Conservation (phyloP, 371 early-diverging fungal species). For the Zopfochytrium polystomum region DNA sequence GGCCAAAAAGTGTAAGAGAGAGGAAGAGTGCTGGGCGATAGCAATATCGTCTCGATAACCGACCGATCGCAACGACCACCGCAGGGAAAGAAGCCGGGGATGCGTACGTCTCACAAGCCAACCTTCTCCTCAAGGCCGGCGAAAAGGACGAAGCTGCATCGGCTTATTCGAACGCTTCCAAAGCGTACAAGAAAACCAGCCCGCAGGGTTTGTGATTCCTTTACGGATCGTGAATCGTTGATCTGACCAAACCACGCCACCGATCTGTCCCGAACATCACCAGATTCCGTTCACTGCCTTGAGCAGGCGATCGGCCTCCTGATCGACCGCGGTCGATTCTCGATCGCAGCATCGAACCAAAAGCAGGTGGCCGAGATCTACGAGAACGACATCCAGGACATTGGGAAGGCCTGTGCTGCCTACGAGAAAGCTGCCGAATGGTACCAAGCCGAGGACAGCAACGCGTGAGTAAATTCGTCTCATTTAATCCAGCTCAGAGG, state of each 20-base stretch:
- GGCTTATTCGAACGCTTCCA: constrained; percentile 80
- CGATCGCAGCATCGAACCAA: constrained; percentile 85
- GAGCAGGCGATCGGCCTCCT: constrained; percentile 73
- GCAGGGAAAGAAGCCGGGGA: constrained; percentile 91
- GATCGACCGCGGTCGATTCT: constrained; percentile 81
- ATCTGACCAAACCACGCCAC: background rate
- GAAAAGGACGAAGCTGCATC: constrained; percentile 84
- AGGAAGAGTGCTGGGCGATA: background rate
- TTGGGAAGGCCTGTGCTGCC: constrained; percentile 75
- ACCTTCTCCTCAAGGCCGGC: constrained; percentile 58
- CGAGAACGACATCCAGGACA: constrained; percentile 80
- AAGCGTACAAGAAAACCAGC: constrained; percentile 76
- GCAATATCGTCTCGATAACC: background rate
- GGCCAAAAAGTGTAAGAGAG: constrained; percentile 71
- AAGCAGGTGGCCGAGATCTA: constrained; percentile 92
- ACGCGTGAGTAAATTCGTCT: constrained; percentile 59
- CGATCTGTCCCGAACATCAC: background rate
- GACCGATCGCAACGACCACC: background rate
- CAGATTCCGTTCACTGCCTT: constrained; percentile 73
- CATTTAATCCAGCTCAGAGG: background rate
- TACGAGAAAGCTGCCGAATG: constrained; percentile 90
- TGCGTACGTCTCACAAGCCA: constrained; percentile 79
- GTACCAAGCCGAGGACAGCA: constrained; percentile 84
- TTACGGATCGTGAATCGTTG: background rate
- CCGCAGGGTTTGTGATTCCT: constrained; percentile 61